These are phyloP conservation scores for Vigna trinervia DNA, from an alignment of 306 rosid species.

Conservation along the genomic window DNA sequence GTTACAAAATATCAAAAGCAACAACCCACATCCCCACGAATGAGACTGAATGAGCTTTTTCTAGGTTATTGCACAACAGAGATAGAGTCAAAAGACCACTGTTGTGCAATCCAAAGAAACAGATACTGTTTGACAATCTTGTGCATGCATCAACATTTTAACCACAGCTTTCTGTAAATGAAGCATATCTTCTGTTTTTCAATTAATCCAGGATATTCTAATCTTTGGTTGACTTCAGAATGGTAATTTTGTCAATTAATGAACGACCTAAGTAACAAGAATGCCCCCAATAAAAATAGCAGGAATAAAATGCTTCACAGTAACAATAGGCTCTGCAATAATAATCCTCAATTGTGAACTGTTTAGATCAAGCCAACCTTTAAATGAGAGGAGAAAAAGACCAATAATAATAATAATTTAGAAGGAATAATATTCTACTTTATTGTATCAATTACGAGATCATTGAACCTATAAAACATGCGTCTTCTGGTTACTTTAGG, in stretches of 20 bases:
- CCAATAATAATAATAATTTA: not conserved
- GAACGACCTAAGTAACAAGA: constrained; percentile 7
- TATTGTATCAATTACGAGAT: no score
- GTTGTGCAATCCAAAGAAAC: constrained; percentile 9
- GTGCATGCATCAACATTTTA: constrained; percentile 24
- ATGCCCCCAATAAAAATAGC: not conserved
- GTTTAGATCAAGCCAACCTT: constrained; percentile 20
- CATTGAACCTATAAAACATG: no score
- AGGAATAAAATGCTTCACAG: constrained; percentile 10
- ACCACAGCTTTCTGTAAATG: not conserved
- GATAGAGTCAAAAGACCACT: constrained; percentile 25
- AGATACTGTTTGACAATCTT: constrained; percentile 20
- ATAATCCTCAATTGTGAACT: not conserved
- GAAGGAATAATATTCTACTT: no score
- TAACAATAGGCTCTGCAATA: not conserved
- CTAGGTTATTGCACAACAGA: constrained; percentile 29
- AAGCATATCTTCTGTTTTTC: constrained; percentile 31
- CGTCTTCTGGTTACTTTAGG: no score
- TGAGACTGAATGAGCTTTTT: constrained; percentile 10
- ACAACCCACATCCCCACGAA: constrained; percentile 6
- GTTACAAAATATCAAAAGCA: constrained; percentile 27
- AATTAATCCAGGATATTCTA: constrained; percentile 21
- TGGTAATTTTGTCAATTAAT: constrained; percentile 1
- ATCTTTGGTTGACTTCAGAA: not conserved
- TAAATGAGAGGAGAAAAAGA: constrained; percentile 5